Conservation (phyloP, 306 rosid genomes). For the Cucurbita moschata region DNA sequence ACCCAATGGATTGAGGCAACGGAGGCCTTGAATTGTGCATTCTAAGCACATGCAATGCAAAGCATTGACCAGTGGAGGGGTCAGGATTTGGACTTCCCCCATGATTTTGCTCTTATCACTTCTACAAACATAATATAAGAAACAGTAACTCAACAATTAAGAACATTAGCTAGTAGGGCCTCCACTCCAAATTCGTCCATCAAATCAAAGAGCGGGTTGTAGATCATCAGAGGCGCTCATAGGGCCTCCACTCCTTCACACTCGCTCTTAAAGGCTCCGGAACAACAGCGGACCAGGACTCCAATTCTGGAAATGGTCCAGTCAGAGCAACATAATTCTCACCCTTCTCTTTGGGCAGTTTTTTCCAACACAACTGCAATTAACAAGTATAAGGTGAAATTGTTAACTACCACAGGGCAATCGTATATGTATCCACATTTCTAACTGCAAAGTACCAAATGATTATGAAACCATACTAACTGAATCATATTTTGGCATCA, state of each 20-base stretch:
- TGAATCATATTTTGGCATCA: too few relatives aligned
- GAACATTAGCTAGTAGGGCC: background rate
- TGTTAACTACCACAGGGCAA: background rate
- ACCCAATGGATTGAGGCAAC: background rate
- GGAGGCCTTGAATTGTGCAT: background rate
- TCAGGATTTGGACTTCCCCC: too few relatives aligned
- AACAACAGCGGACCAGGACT: constrained; percentile 57
- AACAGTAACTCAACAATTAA: background rate
- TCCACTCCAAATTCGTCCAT: background rate
- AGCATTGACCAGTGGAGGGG: too few relatives aligned
- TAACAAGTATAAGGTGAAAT: background rate
- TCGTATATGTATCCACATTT: background rate
- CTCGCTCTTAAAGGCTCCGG: constrained; percentile 36
- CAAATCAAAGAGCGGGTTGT: constrained; percentile 4
- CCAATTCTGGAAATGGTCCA: constrained; percentile 61
- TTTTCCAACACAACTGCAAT: constrained; percentile 82
- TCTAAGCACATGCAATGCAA: background rate
- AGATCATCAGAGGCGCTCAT: constrained; percentile 10
- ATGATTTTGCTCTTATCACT: too few relatives aligned
- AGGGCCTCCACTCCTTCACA: constrained; percentile 63
- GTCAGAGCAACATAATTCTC: constrained; percentile 72
- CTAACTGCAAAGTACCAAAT: background rate
- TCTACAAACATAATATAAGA: background rate
- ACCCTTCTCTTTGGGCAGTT: constrained; percentile 39
- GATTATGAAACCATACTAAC: background rate